Percentiles rank a stretch among this genome's conserved stretches.
Conservation (phyloP, 2,329 filamentous ascomycete genomes). For the Dryadomyces quercus-mongolicae region DNA sequence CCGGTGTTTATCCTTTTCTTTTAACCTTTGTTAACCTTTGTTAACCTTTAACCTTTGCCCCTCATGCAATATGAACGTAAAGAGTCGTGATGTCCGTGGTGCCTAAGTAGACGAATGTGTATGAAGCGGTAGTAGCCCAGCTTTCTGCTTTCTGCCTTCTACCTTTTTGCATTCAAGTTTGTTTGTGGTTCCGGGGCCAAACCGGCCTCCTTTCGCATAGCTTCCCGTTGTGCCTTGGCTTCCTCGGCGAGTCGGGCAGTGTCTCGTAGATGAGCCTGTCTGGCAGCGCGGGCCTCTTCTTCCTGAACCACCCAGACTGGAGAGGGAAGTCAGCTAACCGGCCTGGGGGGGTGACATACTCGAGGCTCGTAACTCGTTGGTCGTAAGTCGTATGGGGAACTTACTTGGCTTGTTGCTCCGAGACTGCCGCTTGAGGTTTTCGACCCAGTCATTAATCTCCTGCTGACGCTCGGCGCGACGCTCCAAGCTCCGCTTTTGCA, state of each 20-base stretch:
- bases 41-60: background rate
- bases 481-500: constrained; percentile 82
- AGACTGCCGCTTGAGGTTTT: constrained; percentile 71
- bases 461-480: constrained; percentile 61
- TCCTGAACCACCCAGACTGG: constrained; percentile 40
- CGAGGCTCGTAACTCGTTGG: too few species aligned
- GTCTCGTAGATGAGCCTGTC: constrained; percentile 23
- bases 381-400: constrained; percentile 18
- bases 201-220: constrained; percentile 36
- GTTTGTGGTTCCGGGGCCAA: constrained; percentile 21
- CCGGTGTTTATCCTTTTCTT: too few species aligned
- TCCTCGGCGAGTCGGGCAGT: constrained; percentile 26
- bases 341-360: background rate
- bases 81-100: background rate
- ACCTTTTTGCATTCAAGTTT: background rate
- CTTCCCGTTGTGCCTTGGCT: constrained; percentile 30
- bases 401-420: constrained; percentile 86
- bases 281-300: constrained; percentile 32
- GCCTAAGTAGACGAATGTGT: too few species aligned
- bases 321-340: background rate
- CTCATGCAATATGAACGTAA: background rate
- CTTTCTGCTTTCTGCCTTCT: too few species aligned
- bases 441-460: constrained; percentile 84
- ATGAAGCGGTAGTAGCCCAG: too few species aligned
- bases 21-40: too few species aligned